phyloP scores from a whole-genome alignment of 176 grass and related monocot species.

The Triticum monococcum region DNA sequence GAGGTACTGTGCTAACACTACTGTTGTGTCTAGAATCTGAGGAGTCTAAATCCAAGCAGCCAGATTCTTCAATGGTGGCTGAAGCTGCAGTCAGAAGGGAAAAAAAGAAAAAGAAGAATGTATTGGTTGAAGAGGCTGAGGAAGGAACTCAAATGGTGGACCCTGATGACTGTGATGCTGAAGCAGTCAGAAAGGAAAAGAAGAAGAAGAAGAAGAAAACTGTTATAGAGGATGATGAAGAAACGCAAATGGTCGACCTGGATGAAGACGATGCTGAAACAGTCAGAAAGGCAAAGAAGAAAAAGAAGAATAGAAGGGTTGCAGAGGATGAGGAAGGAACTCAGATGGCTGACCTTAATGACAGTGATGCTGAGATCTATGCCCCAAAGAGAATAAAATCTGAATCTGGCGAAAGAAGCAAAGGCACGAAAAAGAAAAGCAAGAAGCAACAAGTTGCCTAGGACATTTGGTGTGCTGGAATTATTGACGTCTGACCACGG shows the following conservation, averaged over 20 bases:
- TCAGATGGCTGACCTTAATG: constrained; percentile 25
- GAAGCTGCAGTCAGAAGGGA: constrained; percentile 34
- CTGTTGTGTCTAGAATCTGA: constrained; percentile 44
- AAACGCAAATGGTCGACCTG: constrained; percentile 14
- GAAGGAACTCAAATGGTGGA: constrained; percentile 24
- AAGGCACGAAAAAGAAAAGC: constrained; percentile 50
- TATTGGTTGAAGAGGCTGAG: constrained; percentile 35
- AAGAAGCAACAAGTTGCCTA: constrained; percentile 54
- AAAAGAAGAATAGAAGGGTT: constrained; percentile 22
- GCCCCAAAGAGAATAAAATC: constrained; percentile 60
- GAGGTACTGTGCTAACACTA: constrained; percentile 14
- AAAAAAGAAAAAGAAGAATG: constrained; percentile 38
- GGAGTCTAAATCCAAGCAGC: constrained; percentile 34
- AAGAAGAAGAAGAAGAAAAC: constrained; percentile 15
- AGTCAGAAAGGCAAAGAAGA: constrained; percentile 31
- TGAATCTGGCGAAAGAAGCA: constrained; percentile 48
- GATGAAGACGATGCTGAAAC: constrained; percentile 29
- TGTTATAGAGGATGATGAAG: constrained; percentile 33
- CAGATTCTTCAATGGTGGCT: constrained; percentile 15
- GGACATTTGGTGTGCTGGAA: background rate
- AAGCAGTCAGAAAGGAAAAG: constrained; percentile 40
- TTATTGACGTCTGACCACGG: background rate
- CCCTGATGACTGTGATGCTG: constrained; percentile 22
- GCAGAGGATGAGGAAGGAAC: constrained; percentile 40
- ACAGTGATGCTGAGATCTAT: constrained; percentile 32